Evolutionary conservation across 345 rosid species (phyloP), one percentile per base, ranked within the genome.

Genomic region (Arabis hirsuta): DNA sequence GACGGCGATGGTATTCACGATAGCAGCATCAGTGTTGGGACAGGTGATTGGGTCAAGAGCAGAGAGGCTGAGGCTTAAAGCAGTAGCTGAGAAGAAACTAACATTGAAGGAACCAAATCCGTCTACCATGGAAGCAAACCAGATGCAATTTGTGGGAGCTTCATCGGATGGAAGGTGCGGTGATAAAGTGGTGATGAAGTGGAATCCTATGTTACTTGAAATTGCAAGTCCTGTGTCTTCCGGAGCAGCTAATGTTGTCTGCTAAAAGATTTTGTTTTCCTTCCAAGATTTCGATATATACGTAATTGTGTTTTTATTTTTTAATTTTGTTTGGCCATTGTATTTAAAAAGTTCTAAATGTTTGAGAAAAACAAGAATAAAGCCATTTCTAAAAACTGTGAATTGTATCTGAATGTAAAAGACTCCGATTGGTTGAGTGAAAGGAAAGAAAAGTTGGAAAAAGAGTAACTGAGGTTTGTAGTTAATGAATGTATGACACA

Each of bases 11-110:
- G 96, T 91, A 2, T 87, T 91, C 54, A 94, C 99, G 3, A 89
- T 94, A 27, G 99, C 88, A 13, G 97, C 97, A 3, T 91, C 97
- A 1, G 59, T 91, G 20, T 74, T 91, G 58, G 98, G 97, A 66
- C 99, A 95, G 66, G 88, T 91, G 10, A 84, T 95, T n/a, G 99
- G 99, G 42, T 91, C 99, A 8, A 91, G 99, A 83, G 96, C 97
- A 47, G 99, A 95, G 84, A 85, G 93, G 50, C 79, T 81, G 62
- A 85, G 96, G 56, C 73, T 91, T 76, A 88, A 87, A 80, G 77
- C 84, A 3, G 67, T 78, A 13, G 81, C 84, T 55, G 85, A 83
- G 27, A 84, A 75, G 55, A 72, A 76, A 53, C n/a, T 63, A 39
- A 11, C 47, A 10, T 6, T 62, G 53, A 20, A 42, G 13, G 46